Evolutionary conservation across 305 asterid genomes (phyloP).

Genomic region (Plantago coronopus): DNA sequence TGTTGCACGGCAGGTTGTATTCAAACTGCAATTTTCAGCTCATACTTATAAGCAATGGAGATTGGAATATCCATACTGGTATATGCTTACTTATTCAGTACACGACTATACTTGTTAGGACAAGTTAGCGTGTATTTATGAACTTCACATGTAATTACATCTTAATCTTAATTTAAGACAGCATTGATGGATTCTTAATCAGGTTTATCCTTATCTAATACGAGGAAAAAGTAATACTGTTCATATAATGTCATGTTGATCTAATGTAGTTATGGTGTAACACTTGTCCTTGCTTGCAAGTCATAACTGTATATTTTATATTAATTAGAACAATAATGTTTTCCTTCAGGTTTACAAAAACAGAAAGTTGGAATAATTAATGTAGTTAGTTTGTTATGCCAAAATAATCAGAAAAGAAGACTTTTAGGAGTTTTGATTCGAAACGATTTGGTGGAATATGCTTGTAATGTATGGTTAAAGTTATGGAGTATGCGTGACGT

Average conservation of each 20-base stretch:
- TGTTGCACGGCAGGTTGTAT: background rate
- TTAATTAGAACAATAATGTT: background rate
- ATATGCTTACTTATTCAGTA: background rate
- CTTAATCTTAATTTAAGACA: background rate
- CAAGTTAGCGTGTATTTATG: conserved; percentile 1
- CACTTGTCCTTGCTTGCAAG: background rate
- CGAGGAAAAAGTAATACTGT: no score
- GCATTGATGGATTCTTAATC: no score
- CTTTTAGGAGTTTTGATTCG: background rate
- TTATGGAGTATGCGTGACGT: conserved; percentile 9
- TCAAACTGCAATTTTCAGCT: no score
- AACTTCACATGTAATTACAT: no score
- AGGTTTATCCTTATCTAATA: no score
- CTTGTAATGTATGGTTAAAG: conserved; percentile 1
- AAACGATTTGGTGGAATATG: conserved; percentile 1
- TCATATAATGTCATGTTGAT: no score
- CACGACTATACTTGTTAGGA: background rate
- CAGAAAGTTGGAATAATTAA: background rate
- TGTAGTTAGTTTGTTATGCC: background rate
- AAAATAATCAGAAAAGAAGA: background rate
- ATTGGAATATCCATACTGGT: background rate
- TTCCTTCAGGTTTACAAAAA: background rate
- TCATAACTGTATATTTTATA: background rate
- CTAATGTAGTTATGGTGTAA: no score
- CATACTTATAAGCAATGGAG: background rate